Evolutionary conservation across 2,329 filamentous ascomycete species (phyloP), one percentile per base, ranked within the genome.

Genomic region (Thermoascus crustaceus): DNA sequence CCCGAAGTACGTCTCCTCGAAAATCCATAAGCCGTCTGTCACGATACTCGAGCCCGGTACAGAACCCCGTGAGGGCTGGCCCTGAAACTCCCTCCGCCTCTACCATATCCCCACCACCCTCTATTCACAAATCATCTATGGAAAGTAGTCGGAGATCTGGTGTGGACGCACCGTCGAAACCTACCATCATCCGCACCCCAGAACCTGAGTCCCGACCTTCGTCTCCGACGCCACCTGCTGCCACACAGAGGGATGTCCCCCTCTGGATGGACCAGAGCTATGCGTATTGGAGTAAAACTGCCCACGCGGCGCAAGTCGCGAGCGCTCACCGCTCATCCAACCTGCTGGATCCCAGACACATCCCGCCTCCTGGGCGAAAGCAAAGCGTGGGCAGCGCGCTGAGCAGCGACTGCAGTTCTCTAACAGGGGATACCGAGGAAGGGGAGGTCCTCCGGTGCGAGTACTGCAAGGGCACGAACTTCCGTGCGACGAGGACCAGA

Each of bases 401-500:
- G 29, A 82, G 74, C 51, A 78, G 72, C 42, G 74, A 77, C 45
- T 64, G 67, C 39, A 62, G 58, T 3, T 68, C 61, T 14, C 64
- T 32, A 32, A 53, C 41, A 13, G 59, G 51, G 4, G 61, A 62
- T 6, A 60, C 58, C 9, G 66, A 67, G 3, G 67, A 65, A 8
- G 60, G 63, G 6, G 69, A 70, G 13, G 63, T 64, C n/a, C 67
- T 74, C 44, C 66, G 57, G 16, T 84, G 80, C 48, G 61, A 65
- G 14, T 69, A 68, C 40, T 85, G 81, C 49, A 70, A 71, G 4
- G 69, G 73, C 2, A 70, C 60, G 13, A 75, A 78, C 40, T 85
- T 85, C 45, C 75, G 75, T 44, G 73, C 73, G 2, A 75, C 71
- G 45, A 75, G 71, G 40, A 61, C 69, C 3, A 68, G 64, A 18